These are phyloP conservation scores for Aphanocladium album DNA, from an alignment of 2,329 filamentous ascomycete species.

Conservation along the genomic window DNA sequence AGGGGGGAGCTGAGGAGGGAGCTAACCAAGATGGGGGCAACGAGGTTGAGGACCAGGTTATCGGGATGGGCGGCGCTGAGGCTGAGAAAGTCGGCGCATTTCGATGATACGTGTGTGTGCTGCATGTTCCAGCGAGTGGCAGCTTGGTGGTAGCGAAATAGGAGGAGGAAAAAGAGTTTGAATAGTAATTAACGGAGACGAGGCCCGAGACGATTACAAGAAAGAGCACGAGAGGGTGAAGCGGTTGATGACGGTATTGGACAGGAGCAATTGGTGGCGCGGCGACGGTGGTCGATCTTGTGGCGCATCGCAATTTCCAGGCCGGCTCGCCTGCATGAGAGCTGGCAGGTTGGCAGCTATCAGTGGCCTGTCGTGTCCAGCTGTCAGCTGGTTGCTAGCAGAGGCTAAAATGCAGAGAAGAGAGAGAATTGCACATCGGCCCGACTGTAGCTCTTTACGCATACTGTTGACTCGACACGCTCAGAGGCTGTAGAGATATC, in stretches of 20 bases:
- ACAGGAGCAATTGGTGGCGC: background rate
- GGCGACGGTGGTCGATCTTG: constrained; percentile 10
- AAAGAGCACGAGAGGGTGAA: background rate
- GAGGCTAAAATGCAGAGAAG: background rate
- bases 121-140: background rate
- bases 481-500: background rate
- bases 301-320: constrained; percentile 14
- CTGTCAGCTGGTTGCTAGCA: background rate
- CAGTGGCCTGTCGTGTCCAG: background rate
- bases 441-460: background rate
- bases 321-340: background rate
- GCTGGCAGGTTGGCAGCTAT: constrained; percentile 1
- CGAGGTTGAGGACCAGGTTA: background rate
- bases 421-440: background rate
- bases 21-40: background rate
- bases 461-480: background rate
- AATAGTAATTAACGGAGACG: background rate
- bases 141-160: background rate
- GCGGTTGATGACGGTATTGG: constrained; percentile 7
- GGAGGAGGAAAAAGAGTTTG: background rate
- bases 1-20: background rate
- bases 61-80: background rate
- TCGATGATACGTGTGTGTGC: background rate
- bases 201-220: background rate
- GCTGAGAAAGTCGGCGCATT: background rate